Conservation (phyloP, 768 basidiomycete genomes). For the Nidularia sp. region DNA sequence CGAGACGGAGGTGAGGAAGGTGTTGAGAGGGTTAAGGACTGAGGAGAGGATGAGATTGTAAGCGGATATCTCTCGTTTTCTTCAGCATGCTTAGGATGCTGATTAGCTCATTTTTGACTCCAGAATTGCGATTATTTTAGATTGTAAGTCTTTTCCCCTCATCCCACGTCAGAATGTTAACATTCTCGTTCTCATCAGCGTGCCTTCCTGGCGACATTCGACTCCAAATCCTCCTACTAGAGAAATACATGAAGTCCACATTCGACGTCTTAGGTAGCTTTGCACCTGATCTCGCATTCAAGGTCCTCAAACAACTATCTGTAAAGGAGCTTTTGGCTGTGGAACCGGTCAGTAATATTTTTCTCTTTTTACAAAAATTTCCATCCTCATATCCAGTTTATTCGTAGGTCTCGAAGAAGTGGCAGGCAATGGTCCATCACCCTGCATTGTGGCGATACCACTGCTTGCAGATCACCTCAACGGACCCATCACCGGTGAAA, state of each 20-base stretch:
- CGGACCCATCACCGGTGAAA: slow-evolving; percentile 64
- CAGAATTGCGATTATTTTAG: slow-evolving; percentile 60
- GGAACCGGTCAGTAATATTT: slow-evolving; percentile 38
- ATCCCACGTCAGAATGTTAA: too few relatives aligned
- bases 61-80: slow-evolving; percentile 21
- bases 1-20: slow-evolving; percentile 67
- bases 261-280: slow-evolving; percentile 79
- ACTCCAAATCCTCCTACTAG: slow-evolving; percentile 76
- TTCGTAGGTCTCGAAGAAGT: slow-evolving; percentile 38
- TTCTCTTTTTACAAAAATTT: too few relatives aligned
- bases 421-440: slow-evolving; percentile 45
- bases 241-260: slow-evolving; percentile 79
- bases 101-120: background rate
- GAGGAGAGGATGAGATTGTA: slow-evolving; percentile 75
- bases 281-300: slow-evolving; percentile 59
- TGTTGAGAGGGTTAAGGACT: slow-evolving; percentile 53
- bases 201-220: slow-evolving; percentile 83
- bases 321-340: slow-evolving; percentile 61
- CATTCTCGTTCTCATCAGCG: slow-evolving; percentile 29
- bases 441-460: slow-evolving; percentile 77
- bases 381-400: background rate
- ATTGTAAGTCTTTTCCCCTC: slow-evolving; percentile 33
- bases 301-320: slow-evolving; percentile 50
- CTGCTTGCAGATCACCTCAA: slow-evolving; percentile 66
- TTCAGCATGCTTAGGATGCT: background rate